Evolutionary conservation across 805 yeast genomes (phyloP), one percentile per base, ranked within the genome.

Genomic region (Torulaspora indica): DNA sequence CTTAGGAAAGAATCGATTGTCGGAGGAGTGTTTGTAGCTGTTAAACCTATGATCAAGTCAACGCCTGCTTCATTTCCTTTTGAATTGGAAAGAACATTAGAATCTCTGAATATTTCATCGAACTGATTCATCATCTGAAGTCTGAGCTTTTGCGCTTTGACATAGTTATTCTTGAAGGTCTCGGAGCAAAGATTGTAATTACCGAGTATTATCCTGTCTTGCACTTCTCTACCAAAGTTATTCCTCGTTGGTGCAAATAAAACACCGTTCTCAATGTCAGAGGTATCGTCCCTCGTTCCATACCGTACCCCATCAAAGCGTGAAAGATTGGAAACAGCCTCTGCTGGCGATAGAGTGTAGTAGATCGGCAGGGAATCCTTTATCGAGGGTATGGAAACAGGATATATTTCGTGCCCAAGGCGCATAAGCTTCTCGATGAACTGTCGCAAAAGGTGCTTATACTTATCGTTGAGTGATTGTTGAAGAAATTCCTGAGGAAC

Each of bases 221-320:
- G 80, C 1, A 89, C 98, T 57, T 89, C 97, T 3, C 63, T 64
- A 0, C 97, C 96, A 58, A 95, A 83, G 5, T 55, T 55, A 1
- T 76, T 56, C 48, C 98, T 72, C 1, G 93, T 85, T 2, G 71
- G 67, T 1, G 76, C 74, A 54, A 74, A 79, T n/a, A 74, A 65
- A 24, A 72, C 63, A 48, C 69, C 61, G 18, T 68, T 63, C 3
- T 56, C 59, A 15, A 58, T 57, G 28, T 66, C 74, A 7, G 37
- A 30, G 1, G 52, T 48, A 24, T 57, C 63, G 1, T 75, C 70
- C 30, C 85, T 69, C 43, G 58, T 64, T 0, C 98, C 98, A 60
- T 82, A 93, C 44, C 97, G 71, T 15, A 90, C 69, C 2, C 98
- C 98, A 64, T 93, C 98, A 58, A 76, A 93, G 25, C 97, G 72